Evolutionary conservation across 805 yeast species (phyloP), one percentile per base, ranked within the genome.

Genomic region (Metahyphopichia silvanorum): DNA sequence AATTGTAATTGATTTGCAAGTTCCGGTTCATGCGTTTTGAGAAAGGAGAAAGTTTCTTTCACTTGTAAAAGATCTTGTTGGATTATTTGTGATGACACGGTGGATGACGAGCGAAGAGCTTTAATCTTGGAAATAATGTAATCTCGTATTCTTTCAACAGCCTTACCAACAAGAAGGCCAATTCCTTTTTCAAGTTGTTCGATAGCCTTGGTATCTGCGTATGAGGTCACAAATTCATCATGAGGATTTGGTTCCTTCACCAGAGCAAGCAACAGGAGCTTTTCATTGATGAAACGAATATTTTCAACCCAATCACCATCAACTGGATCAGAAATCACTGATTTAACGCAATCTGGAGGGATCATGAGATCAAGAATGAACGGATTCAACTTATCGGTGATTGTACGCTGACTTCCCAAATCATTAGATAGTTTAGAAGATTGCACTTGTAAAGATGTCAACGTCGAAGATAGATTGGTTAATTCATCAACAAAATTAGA

Each of bases 61-160:
- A 79, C 78, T 25, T 69, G 66, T 3, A 86, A 53, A 31, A 93
- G 57, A 19, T 74, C 73, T 22, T 70, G 68, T 55, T 93, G 98
- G 10, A 89, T 66, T 1, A 69, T 67, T 49, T 87, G 96, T 0
- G 95, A 81, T 8, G 91, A 76, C 0, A 69, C 60, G 3, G 75
- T 71, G n/a, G 66, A 33, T 5, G 61, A 50, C 2, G 62, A 68
- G 34, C 98, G 68, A 15, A 93, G 57, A n/a, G 56, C 49, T 42
- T 85, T 82, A 35, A 93, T 82, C 41, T 79, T 76, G 5, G 58
- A 44, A 2, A 86, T 76, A 19, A 88, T 58, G 49, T 62, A 82
- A 51, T 82, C 83, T 39, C 94, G 72, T 3, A 86, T 76, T 34
- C 95, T 69, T 51, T 89, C 96, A 2, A 86, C 56, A 1, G 86